These are phyloP conservation scores for Tetracentron sinense DNA, from an alignment of 164 flowering plant genomes.

Conservation along the genomic window DNA sequence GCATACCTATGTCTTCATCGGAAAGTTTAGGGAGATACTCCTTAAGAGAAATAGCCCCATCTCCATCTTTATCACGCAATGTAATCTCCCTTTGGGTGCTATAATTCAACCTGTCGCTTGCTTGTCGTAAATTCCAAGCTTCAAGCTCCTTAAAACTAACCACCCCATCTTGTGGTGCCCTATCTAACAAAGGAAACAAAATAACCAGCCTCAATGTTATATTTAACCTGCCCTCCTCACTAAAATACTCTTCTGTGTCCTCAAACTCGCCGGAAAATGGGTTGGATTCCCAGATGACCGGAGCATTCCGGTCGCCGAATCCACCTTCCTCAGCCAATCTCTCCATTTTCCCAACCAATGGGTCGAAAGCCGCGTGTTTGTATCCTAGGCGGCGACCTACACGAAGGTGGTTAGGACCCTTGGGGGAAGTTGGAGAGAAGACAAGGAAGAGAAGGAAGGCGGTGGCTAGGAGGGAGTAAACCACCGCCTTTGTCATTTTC, in stretches of 20 bases:
- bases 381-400: slow-evolving; percentile 37
- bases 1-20: slow-evolving; percentile 34
- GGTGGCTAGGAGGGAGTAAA: slow-evolving; percentile 42
- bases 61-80: slow-evolving; percentile 40
- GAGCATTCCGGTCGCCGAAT: not conserved
- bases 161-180: slow-evolving; percentile 37
- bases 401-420: not conserved
- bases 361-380: slow-evolving; percentile 39
- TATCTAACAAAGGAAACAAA: slow-evolving; percentile 58
- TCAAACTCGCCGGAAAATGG: slow-evolving; percentile 11
- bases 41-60: slow-evolving; percentile 31
- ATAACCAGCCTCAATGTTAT: slow-evolving; percentile 37
- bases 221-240: slow-evolving; percentile 38
- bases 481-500: slow-evolving; percentile 56
- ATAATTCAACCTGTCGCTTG: slow-evolving; percentile 30
- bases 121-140: slow-evolving; percentile 42
- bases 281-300: not conserved
- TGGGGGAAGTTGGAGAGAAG: slow-evolving; percentile 16
- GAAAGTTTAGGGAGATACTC: slow-evolving; percentile 50
- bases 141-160: slow-evolving; percentile 43
- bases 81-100: slow-evolving; percentile 33
- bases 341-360: slow-evolving; percentile 32
- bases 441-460: slow-evolving; percentile 39
- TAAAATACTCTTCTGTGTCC: slow-evolving; percentile 27
- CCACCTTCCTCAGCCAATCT: slow-evolving; percentile 6